Evolutionary conservation across 257 asterid genomes (phyloP).

Genomic region (Fraxinus excelsior): DNA sequence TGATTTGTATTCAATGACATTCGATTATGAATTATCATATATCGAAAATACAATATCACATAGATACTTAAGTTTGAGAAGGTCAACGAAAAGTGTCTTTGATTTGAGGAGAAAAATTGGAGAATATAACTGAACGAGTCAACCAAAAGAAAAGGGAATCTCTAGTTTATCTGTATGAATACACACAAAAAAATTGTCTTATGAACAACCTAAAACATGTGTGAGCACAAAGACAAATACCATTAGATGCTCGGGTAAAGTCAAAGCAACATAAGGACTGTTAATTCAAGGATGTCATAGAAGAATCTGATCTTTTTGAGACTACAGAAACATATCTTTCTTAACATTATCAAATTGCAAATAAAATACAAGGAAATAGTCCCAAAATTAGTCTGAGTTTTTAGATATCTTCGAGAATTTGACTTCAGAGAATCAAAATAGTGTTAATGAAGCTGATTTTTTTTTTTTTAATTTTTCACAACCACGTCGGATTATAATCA

Average conservation of each 20-base stretch:
- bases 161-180: background rate
- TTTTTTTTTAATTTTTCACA: background rate
- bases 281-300: background rate
- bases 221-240: background rate
- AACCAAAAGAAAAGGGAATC: background rate
- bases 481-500: background rate
- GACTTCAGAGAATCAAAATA: background rate
- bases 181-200: background rate
- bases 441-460: background rate
- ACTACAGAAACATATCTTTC: background rate
- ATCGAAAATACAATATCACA: background rate
- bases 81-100: background rate
- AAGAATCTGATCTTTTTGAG: background rate
- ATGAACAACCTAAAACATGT: background rate
- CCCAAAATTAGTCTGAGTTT: background rate
- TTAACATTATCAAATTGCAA: background rate
- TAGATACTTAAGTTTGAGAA: background rate
- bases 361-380: background rate
- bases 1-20: background rate
- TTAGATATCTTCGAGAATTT: background rate
- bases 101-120: background rate
- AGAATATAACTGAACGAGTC: background rate
- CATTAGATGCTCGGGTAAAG: background rate
- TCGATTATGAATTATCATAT: background rate
- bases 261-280: background rate